A percentile compares a stretch with the other conserved stretches of the same genome.
These are phyloP conservation scores for Tetrapisispora namnaoensis DNA, from an alignment of 805 yeast species.

Conservation along the genomic window DNA sequence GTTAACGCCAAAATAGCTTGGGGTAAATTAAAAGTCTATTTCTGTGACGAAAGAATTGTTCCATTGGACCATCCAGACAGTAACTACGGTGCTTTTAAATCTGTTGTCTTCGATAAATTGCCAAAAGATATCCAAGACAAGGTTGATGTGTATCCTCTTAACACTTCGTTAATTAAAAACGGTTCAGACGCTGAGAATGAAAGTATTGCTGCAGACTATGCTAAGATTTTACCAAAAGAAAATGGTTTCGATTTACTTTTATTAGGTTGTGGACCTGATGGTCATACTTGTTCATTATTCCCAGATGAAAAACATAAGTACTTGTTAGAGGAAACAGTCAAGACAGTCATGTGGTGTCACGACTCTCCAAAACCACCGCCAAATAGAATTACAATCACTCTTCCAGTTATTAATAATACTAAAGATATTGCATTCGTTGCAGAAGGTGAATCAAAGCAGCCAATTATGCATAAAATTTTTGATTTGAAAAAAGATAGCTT, in stretches of 20 bases:
- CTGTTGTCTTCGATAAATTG: conserved; percentile 45
- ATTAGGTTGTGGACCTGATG: conserved; percentile 93
- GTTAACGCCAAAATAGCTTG: conserved; percentile 43
- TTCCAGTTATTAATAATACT: conserved; percentile 53
- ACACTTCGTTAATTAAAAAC: conserved; percentile 50
- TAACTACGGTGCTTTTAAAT: conserved; percentile 71
- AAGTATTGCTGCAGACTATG: conserved; percentile 57
- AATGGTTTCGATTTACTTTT: conserved; percentile 49
- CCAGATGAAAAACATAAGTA: conserved; percentile 58
- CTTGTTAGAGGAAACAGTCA: conserved; percentile 39
- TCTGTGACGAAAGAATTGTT: conserved; percentile 87
- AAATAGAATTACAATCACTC: conserved; percentile 81
- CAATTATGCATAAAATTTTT: conserved; percentile 62
- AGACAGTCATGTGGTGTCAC: conserved; percentile 51
- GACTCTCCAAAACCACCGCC: conserved; percentile 94
- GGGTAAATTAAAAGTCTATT: conserved; percentile 71
- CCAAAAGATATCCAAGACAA: conserved; percentile 35
- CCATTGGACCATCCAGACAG: conserved; percentile 76
- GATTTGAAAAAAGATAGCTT: conserved; percentile 37
- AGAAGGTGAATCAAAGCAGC: conserved; percentile 78
- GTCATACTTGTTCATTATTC: conserved; percentile 89
- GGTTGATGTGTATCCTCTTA: conserved; percentile 47
- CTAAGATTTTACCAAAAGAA: conserved; percentile 39
- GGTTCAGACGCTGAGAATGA: conserved; percentile 41
- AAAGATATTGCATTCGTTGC: conserved; percentile 67